Percentiles rank a stretch among this genome's conserved stretches.
Conservation (phyloP, 352 stramenopile species). For the Globisporangium iwayamae region DNA sequence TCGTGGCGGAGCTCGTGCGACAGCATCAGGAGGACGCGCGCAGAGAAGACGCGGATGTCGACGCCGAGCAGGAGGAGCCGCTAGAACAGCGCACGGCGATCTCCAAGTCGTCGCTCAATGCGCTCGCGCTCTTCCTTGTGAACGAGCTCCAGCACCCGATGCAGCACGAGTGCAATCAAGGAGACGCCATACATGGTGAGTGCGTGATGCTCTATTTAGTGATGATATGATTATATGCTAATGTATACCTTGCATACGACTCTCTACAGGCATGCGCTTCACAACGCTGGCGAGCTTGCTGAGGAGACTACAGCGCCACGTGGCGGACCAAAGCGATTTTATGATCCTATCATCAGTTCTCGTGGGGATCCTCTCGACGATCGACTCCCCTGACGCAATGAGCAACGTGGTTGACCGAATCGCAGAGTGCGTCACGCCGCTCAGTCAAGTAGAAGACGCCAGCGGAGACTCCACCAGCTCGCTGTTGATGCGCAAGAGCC, state of each 20-base stretch:
- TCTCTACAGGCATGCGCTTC: slow-evolving; percentile 1
- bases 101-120: slow-evolving; percentile 34
- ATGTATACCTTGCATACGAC: background rate
- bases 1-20: slow-evolving; percentile 46
- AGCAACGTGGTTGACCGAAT: slow-evolving; percentile 66
- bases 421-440: slow-evolving; percentile 49
- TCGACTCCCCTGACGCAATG: slow-evolving; percentile 62
- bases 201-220: background rate
- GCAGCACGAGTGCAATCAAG: background rate
- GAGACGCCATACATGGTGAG: background rate
- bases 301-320: slow-evolving; percentile 34
- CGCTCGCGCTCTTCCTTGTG: slow-evolving; percentile 48
- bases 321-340: slow-evolving; percentile 35
- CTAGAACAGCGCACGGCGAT: slow-evolving; percentile 14
- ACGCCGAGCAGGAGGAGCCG: background rate
- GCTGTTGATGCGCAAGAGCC: slow-evolving; percentile 43
- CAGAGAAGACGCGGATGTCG: background rate
- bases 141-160: slow-evolving; percentile 50
- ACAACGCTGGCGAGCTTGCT: slow-evolving; percentile 45
- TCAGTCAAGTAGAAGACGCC: slow-evolving; percentile 19
- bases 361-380: slow-evolving; percentile 44
- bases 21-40: slow-evolving; percentile 35
- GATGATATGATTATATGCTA: background rate
- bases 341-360: slow-evolving; percentile 42
- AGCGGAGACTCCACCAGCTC: slow-evolving; percentile 42